Evolutionary conservation across 495 filamentous ascomycete species (phyloP), one percentile per base, ranked within the genome.

Genomic region (Penicillium paradoxum): DNA sequence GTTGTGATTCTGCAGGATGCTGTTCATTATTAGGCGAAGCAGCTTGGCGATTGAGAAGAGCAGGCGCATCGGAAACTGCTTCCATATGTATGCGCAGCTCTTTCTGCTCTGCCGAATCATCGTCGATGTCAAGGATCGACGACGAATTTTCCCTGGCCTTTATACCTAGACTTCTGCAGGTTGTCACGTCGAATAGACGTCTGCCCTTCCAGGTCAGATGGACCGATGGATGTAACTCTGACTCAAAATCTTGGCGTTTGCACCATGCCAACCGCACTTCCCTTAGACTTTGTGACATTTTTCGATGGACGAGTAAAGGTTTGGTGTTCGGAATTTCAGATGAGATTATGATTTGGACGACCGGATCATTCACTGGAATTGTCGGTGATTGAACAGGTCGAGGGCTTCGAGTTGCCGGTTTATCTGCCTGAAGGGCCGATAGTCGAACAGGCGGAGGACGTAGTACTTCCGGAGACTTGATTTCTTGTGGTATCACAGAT

Each of bases 191-290:
- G 58, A 83, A 95, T 2, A 96, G 62, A 53, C 83, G 81, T 41
- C 82, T 82, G 7, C 82, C 80, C 45, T 83, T 85, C 86, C 90
- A 96, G 2, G 88, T 92, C 14, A 97, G 67, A 57, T 90, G 87
- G 8, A 96, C 70, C 6, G 71, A 62, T 19, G 67, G 65, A 14
- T 77, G 69, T 36, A 74, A 52, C 8, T 75, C 75, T 2, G 63
- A 57, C 1, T 67, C 55, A 42, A 90, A 74, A 3, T 59, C 67
- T 55, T 90, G 84, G 19, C 72, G 75, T 11, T 78, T 67, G 55
- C 79, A 88, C 88, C 89, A 95, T 21, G 78, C 78, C 33, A 78
- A 40, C 21, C 83, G 79, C 13, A 88, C 84, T 39, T 87, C 82
- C 55, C 78, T 78, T 7, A 93, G 63, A 0, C 77, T 67, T 55